Conservation (phyloP, 768 basidiomycete species). For the Amanita rimosa region DNA sequence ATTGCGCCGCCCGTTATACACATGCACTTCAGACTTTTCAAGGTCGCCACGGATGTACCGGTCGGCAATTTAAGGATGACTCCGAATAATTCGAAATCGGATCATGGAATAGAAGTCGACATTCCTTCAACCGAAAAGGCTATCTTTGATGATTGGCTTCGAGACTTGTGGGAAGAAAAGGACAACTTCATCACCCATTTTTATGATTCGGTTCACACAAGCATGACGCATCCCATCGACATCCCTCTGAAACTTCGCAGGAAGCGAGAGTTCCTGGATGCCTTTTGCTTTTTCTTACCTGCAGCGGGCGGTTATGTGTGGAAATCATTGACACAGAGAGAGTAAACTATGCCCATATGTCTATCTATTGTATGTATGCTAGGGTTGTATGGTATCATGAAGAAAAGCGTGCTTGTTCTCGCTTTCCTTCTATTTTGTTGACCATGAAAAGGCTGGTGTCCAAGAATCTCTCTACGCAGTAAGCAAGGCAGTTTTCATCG, state of each 20-base stretch:
- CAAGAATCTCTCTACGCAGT: constrained; percentile 89
- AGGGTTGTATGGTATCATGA: background rate
- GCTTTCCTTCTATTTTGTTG: constrained; percentile 45
- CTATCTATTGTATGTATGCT: background rate
- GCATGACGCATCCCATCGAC: constrained; percentile 39
- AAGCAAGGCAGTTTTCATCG: constrained; percentile 75
- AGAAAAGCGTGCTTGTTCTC: constrained; percentile 13
- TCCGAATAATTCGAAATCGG: constrained; percentile 16
- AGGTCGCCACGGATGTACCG: constrained; percentile 56
- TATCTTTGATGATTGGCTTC: constrained; percentile 76
- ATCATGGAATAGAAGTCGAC: constrained; percentile 29
- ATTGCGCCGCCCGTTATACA: constrained; percentile 79
- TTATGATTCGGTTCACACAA: constrained; percentile 21
- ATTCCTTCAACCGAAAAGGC: constrained; percentile 47
- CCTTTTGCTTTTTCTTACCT: constrained; percentile 65
- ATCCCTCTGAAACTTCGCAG: constrained; percentile 51
- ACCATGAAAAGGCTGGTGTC: constrained; percentile 82
- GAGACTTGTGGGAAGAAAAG: constrained; percentile 75
- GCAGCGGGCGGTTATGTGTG: constrained; percentile 38
- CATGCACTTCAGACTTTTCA: constrained; percentile 75
- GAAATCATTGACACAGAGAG: constrained; percentile 7
- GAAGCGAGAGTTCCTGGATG: constrained; percentile 46
- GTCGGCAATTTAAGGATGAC: constrained; percentile 40
- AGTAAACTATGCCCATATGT: background rate
- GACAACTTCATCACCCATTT: constrained; percentile 68